phyloP scores from a whole-genome alignment of 371 early-diverging fungal species.

The Nematocida ironsii region DNA sequence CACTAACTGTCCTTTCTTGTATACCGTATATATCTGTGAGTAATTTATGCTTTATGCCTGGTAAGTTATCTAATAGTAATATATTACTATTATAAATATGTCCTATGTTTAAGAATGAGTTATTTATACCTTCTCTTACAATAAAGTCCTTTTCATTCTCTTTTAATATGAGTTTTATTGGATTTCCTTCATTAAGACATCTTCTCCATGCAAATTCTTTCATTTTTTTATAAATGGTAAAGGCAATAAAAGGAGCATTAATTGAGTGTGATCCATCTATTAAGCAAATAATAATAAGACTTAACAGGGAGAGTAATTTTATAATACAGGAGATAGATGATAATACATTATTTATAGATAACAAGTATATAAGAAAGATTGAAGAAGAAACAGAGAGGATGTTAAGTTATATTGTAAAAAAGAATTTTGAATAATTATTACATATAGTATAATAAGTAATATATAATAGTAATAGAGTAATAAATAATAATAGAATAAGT shows the following conservation, averaged over 20 bases:
- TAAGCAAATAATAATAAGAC: conserved; percentile 66
- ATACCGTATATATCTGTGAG: neutral
- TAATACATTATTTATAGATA: conserved; percentile 64
- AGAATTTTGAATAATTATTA: conserved; percentile 44
- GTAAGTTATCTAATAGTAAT: neutral
- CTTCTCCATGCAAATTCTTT: conserved; percentile 36
- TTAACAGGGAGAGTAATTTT: conserved; percentile 68
- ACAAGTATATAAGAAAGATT: conserved; percentile 58
- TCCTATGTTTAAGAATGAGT: neutral
- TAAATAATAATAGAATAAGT: too few species aligned
- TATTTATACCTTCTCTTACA: conserved; percentile 60
- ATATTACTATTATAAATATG: neutral
- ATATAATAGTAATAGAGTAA: neutral
- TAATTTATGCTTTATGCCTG: neutral
- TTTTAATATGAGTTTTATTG: conserved; percentile 36
- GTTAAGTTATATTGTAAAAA: conserved; percentile 59
- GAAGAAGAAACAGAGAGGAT: conserved; percentile 64
- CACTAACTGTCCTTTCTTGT: neutral
- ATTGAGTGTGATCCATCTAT: conserved; percentile 69
- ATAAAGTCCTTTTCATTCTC: conserved; percentile 65
- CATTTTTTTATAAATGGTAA: conserved; percentile 68
- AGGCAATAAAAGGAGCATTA: conserved; percentile 65
- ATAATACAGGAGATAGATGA: conserved; percentile 69
- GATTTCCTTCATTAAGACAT: conserved; percentile 28
- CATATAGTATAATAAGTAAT: neutral